These are phyloP conservation scores for Alternaria hordeiaustralica DNA, from an alignment of 2,329 filamentous ascomycete genomes.

Conservation along the genomic window DNA sequence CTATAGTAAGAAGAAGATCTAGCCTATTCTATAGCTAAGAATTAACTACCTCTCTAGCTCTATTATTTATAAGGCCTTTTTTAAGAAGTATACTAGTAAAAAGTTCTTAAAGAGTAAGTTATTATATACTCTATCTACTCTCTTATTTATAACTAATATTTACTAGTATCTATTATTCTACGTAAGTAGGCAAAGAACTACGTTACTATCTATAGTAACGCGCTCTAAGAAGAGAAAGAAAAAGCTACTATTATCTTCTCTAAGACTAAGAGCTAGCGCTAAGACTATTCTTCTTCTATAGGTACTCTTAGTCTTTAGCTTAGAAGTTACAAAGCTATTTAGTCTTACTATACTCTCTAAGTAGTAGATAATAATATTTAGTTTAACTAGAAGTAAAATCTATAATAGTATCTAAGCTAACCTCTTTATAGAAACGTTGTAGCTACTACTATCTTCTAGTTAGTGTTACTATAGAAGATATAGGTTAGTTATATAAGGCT, in stretches of 20 bases:
- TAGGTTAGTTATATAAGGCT: slow-evolving; percentile 32
- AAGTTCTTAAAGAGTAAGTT: slow-evolving; percentile 93
- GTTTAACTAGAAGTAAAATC: slow-evolving; percentile 15
- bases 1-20: slow-evolving; percentile 90
- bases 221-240: slow-evolving; percentile 28
- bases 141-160: slow-evolving; percentile 15
- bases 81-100: slow-evolving; percentile 99
- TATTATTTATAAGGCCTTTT: slow-evolving; percentile 94
- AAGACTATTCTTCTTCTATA: slow-evolving; percentile 23
- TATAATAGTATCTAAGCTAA: slow-evolving; percentile 27
- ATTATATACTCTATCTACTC: slow-evolving; percentile 23
- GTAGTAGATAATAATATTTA: slow-evolving; percentile 8
- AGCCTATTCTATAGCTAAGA: slow-evolving; percentile 92
- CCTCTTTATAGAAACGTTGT: slow-evolving; percentile 45
- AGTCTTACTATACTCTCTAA: slow-evolving; percentile 4
- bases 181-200: slow-evolving; percentile 91
- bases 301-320: slow-evolving; percentile 21
- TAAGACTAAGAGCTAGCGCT: slow-evolving; percentile 32
- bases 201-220: slow-evolving; percentile 41
- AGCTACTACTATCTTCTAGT: slow-evolving; percentile 35
- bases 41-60: slow-evolving; percentile 93
- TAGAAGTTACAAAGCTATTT: slow-evolving; percentile 15
- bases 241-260: slow-evolving; percentile 8
- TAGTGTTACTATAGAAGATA: slow-evolving; percentile 46
- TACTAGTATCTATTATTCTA: slow-evolving; percentile 84